Conservation (phyloP, 176 grass and related monocot genomes). For the Puya raimondii region DNA sequence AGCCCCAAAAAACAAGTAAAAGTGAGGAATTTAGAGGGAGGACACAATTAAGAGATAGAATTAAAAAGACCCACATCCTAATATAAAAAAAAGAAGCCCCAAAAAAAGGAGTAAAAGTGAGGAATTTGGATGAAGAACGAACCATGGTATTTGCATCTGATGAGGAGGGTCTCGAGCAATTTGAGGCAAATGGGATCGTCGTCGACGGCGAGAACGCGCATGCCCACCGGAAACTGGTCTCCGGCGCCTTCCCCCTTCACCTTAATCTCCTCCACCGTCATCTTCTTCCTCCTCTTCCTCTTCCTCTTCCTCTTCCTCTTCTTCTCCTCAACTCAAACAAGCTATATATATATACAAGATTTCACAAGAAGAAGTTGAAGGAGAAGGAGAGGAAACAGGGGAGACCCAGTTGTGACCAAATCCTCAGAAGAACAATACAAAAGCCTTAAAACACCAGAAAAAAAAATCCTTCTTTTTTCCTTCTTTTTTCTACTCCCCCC, state of each 20-base stretch:
- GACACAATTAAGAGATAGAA: no score
- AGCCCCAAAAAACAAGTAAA: background rate
- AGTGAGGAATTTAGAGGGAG: background rate
- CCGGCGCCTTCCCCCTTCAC: background rate
- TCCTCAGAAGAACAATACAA: background rate
- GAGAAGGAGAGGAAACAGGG: background rate
- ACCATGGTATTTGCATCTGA: constrained; percentile 13
- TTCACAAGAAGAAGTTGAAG: no score
- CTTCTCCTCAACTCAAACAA: no score
- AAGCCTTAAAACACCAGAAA: no score
- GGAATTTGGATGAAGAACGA: background rate
- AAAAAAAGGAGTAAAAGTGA: no score
- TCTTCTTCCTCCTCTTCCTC: background rate
- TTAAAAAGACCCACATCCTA: no score
- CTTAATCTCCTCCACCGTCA: constrained; percentile 19
- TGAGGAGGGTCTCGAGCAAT: constrained; percentile 10
- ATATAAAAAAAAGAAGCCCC: no score
- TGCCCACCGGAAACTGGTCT: constrained; percentile 12
- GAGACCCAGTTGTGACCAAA: background rate
- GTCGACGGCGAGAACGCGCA: constrained; percentile 20
- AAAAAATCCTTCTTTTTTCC: background rate
- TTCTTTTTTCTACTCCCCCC: background rate
- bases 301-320: background rate
- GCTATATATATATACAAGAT: no score
- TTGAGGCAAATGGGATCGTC: constrained; percentile 22